phyloP scores from a whole-genome alignment of 768 basidiomycete genomes.

The Leccinum aurantiacum region DNA sequence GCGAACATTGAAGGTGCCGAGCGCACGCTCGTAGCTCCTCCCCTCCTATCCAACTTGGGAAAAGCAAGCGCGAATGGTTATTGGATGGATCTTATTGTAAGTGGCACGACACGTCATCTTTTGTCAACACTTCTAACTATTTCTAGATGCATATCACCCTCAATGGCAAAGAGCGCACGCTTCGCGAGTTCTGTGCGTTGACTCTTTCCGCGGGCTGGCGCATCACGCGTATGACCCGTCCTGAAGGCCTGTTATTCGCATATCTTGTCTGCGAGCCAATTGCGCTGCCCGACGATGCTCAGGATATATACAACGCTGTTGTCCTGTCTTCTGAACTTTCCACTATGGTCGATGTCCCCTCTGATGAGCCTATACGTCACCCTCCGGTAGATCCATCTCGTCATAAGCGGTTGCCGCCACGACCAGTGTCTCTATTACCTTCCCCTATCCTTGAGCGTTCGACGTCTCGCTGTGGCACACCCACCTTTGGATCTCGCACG shows the following conservation, averaged over 20 bases:
- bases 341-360: slow-evolving; percentile 10
- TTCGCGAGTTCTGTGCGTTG: slow-evolving; percentile 59
- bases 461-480: too few relatives aligned
- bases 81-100: slow-evolving; percentile 68
- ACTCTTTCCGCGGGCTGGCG: slow-evolving; percentile 62
- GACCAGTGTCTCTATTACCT: too few relatives aligned
- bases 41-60: slow-evolving; percentile 72
- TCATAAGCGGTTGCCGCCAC: too few relatives aligned
- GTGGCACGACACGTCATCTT: slow-evolving; percentile 5
- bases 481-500: too few relatives aligned
- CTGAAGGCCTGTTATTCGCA: slow-evolving; percentile 66
- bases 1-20: slow-evolving; percentile 53
- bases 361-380: slow-evolving; percentile 14
- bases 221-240: slow-evolving; percentile 52
- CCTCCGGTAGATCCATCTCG: too few relatives aligned
- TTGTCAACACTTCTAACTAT: slow-evolving; percentile 1
- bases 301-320: slow-evolving; percentile 23
- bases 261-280: slow-evolving; percentile 69
- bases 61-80: slow-evolving; percentile 67
- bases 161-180: slow-evolving; percentile 68
- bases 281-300: slow-evolving; percentile 43
- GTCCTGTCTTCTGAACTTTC: slow-evolving; percentile 20
- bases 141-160: slow-evolving; percentile 67
- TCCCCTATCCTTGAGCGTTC: too few relatives aligned
- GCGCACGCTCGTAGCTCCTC: slow-evolving; percentile 52